Percentiles rank a stretch among this genome's conserved stretches.
Evolutionary conservation across 106 monocot species (phyloP).

Genomic region (Ottelia alismoides): DNA sequence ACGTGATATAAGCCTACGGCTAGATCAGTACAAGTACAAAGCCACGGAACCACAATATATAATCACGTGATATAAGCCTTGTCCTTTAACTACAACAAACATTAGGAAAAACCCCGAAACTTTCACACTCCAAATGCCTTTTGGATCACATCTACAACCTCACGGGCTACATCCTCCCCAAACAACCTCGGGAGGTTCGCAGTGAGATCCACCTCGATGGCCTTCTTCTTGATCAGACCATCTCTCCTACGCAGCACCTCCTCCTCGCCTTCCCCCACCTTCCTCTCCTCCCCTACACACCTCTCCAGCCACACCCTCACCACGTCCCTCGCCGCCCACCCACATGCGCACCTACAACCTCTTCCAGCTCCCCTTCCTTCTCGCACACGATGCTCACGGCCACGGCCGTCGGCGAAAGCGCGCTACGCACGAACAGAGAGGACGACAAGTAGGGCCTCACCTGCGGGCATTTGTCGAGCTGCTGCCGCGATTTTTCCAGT

Average conservation of each 20-base stretch:
- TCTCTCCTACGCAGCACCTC: conserved; percentile 42
- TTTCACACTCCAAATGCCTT: conserved; percentile 34
- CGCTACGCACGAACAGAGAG: conserved; percentile 58
- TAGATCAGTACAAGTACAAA: no score
- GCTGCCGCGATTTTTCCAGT: conserved; percentile 14
- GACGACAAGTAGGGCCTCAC: conserved; percentile 44
- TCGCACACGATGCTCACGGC: conserved; percentile 33
- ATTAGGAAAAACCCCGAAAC: no score
- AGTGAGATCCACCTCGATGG: conserved; percentile 67
- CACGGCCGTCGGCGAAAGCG: conserved; percentile 59
- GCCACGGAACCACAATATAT: no score
- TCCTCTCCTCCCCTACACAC: conserved; percentile 15
- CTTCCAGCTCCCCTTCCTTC: conserved; percentile 30
- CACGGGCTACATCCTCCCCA: conserved; percentile 31
- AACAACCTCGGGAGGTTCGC: conserved; percentile 79
- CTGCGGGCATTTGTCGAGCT: conserved; percentile 26
- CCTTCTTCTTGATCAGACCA: conserved; percentile 41
- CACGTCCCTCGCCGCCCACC: conserved; percentile 25
- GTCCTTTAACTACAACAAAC: no score
- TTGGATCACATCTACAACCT: conserved; percentile 37
- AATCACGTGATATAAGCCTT: no score
- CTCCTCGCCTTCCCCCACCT: conserved; percentile 25
- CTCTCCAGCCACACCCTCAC: conserved; percentile 50
- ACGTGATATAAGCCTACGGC: no score
- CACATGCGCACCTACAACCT: conserved; percentile 21